Conservation (phyloP, 139 green algal species). For the Chlamydomonas asymmetrica region DNA sequence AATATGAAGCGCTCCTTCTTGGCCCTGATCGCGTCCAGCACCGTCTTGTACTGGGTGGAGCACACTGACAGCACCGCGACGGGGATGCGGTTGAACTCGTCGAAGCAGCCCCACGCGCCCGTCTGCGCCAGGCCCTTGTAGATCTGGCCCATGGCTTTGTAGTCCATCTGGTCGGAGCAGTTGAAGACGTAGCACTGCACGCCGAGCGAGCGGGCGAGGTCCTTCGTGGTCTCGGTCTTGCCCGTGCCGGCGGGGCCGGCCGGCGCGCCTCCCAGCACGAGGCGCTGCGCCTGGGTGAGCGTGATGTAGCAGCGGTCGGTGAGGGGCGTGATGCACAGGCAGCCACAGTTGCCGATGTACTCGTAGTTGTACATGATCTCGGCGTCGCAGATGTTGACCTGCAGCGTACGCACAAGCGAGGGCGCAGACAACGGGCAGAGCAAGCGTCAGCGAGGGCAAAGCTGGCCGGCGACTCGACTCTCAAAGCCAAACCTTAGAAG, state of each 20-base stretch:
- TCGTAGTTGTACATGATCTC: slow-evolving; percentile 90
- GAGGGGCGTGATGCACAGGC: slow-evolving; percentile 94
- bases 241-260: slow-evolving; percentile 83
- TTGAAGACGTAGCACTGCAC: slow-evolving; percentile 95
- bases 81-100: slow-evolving; percentile 96
- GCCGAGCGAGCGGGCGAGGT: slow-evolving; percentile 82
- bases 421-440: not conserved
- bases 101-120: slow-evolving; percentile 93
- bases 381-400: slow-evolving; percentile 90
- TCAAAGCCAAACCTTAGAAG: no score
- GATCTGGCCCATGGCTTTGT: slow-evolving; percentile 86
- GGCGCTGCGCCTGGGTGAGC: slow-evolving; percentile 86
- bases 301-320: slow-evolving; percentile 97
- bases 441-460: no score
- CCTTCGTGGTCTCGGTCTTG: slow-evolving; percentile 93
- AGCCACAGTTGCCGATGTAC: slow-evolving; percentile 93
- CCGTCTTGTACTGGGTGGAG: slow-evolving; percentile 92
- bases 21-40: slow-evolving; percentile 88
- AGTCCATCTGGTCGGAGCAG: slow-evolving; percentile 95
- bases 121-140: slow-evolving; percentile 93
- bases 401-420: slow-evolving; percentile 13
- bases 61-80: slow-evolving; percentile 92
- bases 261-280: slow-evolving; percentile 86
- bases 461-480: no score
- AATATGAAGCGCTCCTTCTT: slow-evolving; percentile 77